Percentiles rank a stretch among this genome's conserved stretches.
These are phyloP conservation scores for Rehmannia glutinosa DNA, from an alignment of 257 asterid species.

Conservation along the genomic window DNA sequence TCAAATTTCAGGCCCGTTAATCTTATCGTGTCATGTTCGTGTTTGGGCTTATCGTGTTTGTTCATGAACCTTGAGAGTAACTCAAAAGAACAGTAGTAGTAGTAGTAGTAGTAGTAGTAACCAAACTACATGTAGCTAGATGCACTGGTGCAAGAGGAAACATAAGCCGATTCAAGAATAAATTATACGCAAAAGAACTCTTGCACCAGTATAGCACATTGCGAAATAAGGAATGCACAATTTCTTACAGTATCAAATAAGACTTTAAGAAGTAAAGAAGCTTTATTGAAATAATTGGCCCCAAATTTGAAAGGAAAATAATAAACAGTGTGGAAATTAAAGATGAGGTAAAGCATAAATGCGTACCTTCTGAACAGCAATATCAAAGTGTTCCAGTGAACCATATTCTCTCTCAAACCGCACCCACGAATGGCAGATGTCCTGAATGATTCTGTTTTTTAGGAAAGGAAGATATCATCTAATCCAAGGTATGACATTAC, in stretches of 20 bases:
- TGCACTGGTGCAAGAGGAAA: not conserved
- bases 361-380: slow-evolving; percentile 80
- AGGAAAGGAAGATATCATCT: slow-evolving; percentile 66
- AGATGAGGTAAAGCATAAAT: slow-evolving; percentile 6
- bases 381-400: slow-evolving; percentile 73
- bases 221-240: slow-evolving; percentile 1
- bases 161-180: not conserved
- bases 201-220: not conserved
- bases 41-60: no score
- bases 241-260: not conserved
- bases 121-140: not conserved
- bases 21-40: no score
- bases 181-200: not conserved
- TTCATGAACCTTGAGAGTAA: slow-evolving; percentile 3
- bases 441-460: slow-evolving; percentile 92
- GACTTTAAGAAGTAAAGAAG: not conserved
- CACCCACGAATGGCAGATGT: slow-evolving; percentile 86
- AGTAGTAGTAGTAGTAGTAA: no score
- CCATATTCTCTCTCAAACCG: slow-evolving; percentile 95
- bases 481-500: slow-evolving; percentile 44
- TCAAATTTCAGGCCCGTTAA: no score
- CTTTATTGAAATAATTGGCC: not conserved
- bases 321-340: not conserved
- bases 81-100: not conserved
- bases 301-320: not conserved